Base-by-base conservation (phyloP, 2,329 filamentous ascomycete species). In the Phoma herbarum region DNA sequence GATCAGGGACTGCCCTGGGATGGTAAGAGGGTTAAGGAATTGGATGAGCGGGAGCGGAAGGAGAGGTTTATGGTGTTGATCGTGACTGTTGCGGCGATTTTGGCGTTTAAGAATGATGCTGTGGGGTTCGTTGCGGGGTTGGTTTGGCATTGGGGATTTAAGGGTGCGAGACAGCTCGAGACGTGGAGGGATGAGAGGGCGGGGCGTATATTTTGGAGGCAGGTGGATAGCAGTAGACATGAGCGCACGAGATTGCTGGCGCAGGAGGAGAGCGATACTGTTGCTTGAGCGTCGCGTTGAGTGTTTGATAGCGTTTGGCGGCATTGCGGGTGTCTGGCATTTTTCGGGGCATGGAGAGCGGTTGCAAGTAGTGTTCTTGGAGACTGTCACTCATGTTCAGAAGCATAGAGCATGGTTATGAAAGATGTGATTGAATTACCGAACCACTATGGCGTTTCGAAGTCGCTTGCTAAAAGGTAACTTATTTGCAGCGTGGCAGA, bases 21-120 rank as follows among this genome's bases (percentile, higher is more conserved):
- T 55, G 66, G 73, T 3, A 83, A 84, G 65, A 78, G 72, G 23
- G 80, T 84, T 26, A 81, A 84, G 20, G 79, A 82, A 8, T 75
- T 90, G 2, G 86, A 84, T 1, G 88, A 92, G 16, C 81, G 86
- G 50, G 91, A 95, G 77, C 84, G 88, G 44, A 85, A 84, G 55
- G 87, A 92, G 74, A 84, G 93, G 57, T 97, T 92, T 90, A 91
- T 88, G 22, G 89, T 97, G 0, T 96, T 97, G 93, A 83, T 97
- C 58, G 89, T 93, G 61, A 98, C 94, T 0, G 87, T 92, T 9
- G 93, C 91, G 0, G 85, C 90, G 2, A 84, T 96, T 52, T 77
- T 98, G 48, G 92, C 92, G 0, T 97, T 96, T 70, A 90, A 88
- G 75, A 98, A 97, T 71, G 93, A 96, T 77, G 93, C 89, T 0